Conservation (phyloP, 1,284 basidiomycete species). For the Filobasidium uniguttulatum region DNA sequence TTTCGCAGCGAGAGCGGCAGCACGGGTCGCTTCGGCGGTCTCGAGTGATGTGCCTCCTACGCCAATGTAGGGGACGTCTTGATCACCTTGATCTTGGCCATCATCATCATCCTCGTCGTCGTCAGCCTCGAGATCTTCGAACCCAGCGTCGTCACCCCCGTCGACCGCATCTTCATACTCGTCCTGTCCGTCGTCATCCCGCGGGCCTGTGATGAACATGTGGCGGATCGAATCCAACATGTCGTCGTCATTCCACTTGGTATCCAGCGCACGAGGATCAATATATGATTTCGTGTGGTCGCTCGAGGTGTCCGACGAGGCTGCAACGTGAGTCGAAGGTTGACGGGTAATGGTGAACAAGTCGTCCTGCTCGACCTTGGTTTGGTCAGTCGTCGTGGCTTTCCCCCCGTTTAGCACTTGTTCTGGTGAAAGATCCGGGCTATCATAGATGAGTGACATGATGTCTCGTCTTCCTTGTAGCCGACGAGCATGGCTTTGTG, state of each 20-base stretch:
- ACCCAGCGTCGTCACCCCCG: too few species aligned
- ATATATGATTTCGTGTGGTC: constrained; percentile 57
- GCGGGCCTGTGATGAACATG: constrained; percentile 75
- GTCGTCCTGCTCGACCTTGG: too few species aligned
- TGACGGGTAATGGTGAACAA: constrained; percentile 54
- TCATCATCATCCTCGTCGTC: constrained; percentile 41
- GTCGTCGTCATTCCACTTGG: constrained; percentile 69
- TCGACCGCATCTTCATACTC: constrained; percentile 39
- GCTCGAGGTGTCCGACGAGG: constrained; percentile 38
- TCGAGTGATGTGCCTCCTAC: constrained; percentile 22
- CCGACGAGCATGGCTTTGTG: constrained; percentile 40
- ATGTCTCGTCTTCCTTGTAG: constrained; percentile 52
- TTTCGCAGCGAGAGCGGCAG: constrained; percentile 59
- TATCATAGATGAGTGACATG: constrained; percentile 74
- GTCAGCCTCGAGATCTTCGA: constrained; percentile 43
- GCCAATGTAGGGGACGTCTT: constrained; percentile 33
- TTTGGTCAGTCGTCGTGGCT: constrained; percentile 42
- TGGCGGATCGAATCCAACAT: constrained; percentile 72
- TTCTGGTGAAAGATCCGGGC: constrained; percentile 52
- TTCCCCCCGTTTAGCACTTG: constrained; percentile 48
- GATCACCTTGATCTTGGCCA: constrained; percentile 35
- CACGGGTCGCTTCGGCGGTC: constrained; percentile 38
- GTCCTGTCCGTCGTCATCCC: constrained; percentile 34
- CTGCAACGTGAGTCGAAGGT: constrained; percentile 20
- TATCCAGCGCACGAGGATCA: constrained; percentile 37